These are phyloP conservation scores for Hydnomerulius pinastri DNA, from an alignment of 768 basidiomycete genomes.

Conservation along the genomic window DNA sequence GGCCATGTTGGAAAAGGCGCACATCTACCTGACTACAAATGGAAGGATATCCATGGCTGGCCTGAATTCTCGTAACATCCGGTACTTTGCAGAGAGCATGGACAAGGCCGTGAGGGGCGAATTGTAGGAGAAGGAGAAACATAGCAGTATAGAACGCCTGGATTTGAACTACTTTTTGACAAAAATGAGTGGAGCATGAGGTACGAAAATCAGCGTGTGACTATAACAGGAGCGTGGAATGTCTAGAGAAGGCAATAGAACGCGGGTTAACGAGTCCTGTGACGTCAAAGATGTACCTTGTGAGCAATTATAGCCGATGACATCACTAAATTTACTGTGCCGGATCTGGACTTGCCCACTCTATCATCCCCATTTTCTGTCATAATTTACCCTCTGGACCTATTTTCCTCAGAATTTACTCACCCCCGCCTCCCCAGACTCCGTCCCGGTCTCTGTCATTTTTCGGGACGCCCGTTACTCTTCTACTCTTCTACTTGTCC, in stretches of 20 bases:
- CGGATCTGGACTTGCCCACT: constrained; percentile 28
- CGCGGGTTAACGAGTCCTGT: constrained; percentile 5
- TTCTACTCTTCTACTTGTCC: not conserved
- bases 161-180: too few relatives aligned
- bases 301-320: constrained; percentile 18
- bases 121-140: constrained; percentile 30
- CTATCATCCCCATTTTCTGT: constrained; percentile 2
- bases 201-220: too few relatives aligned
- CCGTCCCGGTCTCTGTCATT: constrained; percentile 1
- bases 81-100: constrained; percentile 69
- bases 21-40: constrained; percentile 84
- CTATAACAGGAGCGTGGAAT: constrained; percentile 6
- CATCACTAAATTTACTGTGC: constrained; percentile 22
- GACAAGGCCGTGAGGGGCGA: constrained; percentile 64
- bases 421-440: too few relatives aligned
- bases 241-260: constrained; percentile 16
- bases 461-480: constrained; percentile 12
- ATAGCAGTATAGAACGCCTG: too few relatives aligned
- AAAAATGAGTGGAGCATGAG: too few relatives aligned
- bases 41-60: constrained; percentile 96
- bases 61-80: constrained; percentile 77
- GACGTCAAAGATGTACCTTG: constrained; percentile 31
- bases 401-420: constrained; percentile 1
- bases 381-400: not conserved
- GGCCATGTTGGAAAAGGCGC: constrained; percentile 67